phyloP scores from a whole-genome alignment of 768 basidiomycete genomes.

The Mycena rosella region DNA sequence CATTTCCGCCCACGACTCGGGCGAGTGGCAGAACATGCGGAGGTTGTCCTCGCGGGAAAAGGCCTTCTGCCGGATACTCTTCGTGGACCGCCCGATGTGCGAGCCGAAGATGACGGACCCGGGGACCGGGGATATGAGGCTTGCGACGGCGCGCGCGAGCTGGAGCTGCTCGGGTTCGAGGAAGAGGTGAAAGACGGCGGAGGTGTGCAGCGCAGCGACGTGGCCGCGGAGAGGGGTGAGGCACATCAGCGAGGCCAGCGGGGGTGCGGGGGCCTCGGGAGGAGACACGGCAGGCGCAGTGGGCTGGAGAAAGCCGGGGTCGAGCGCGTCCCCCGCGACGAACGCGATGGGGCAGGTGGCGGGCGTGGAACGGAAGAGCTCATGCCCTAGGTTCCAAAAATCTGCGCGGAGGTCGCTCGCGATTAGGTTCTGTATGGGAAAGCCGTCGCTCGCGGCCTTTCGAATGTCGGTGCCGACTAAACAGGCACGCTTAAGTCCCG shows the following conservation, averaged over 20 bases:
- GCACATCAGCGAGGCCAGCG: constrained; percentile 48
- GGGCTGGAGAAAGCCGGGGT: constrained; percentile 58
- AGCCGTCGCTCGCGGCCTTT: constrained; percentile 56
- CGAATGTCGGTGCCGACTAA: constrained; percentile 58
- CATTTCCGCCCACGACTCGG: constrained; percentile 51
- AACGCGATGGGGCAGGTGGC: constrained; percentile 68
- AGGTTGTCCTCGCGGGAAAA: constrained; percentile 18
- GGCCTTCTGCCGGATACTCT: constrained; percentile 41
- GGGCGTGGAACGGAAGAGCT: constrained; percentile 67
- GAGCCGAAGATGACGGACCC: constrained; percentile 53
- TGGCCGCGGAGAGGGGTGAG: constrained; percentile 62
- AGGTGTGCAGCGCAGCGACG: constrained; percentile 60
- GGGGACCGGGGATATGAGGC: constrained; percentile 48
- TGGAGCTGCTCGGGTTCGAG: constrained; percentile 47
- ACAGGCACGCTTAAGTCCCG: neutral
- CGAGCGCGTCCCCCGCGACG: constrained; percentile 67
- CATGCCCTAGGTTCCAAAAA: constrained; percentile 74
- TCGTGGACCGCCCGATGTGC: constrained; percentile 52
- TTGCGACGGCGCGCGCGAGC: constrained; percentile 46
- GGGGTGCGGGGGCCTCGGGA: constrained; percentile 32
- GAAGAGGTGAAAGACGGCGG: constrained; percentile 55
- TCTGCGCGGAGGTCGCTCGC: constrained; percentile 58
- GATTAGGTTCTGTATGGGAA: constrained; percentile 51
- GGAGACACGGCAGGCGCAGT: constrained; percentile 38
- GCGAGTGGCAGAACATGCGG: constrained; percentile 55